Evolutionary conservation across 371 early-diverging fungal genomes (phyloP).

Genomic region (Paraphysoderma sedebokerense): DNA sequence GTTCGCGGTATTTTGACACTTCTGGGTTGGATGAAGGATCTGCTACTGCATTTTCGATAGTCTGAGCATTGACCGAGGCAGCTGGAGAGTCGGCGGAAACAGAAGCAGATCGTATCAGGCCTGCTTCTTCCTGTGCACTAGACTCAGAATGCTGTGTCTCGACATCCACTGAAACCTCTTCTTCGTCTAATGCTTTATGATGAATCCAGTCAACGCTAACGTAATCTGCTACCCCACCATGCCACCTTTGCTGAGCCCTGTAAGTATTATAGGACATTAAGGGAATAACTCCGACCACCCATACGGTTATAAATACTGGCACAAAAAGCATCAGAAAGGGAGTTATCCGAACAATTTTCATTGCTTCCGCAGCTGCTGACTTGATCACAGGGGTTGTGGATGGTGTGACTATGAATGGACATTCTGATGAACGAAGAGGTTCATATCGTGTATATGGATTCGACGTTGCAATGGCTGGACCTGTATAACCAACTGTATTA

Average conservation of each 20-base stretch:
- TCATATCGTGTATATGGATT: neutral
- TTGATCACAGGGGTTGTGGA: neutral
- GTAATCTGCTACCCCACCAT: too few relatives aligned
- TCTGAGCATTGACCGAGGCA: neutral
- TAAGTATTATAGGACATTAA: neutral
- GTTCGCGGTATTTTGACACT: neutral
- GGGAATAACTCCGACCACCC: neutral
- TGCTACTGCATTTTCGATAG: neutral
- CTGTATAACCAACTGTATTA: neutral
- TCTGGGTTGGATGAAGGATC: neutral
- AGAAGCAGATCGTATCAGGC: neutral
- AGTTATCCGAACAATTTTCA: neutral
- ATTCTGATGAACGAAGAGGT: neutral
- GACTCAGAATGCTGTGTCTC: too few relatives aligned
- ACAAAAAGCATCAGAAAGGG: neutral
- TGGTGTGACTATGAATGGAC: too few relatives aligned
- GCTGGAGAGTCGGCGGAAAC: neutral
- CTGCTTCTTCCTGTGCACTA: neutral
- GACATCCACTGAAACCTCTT: neutral
- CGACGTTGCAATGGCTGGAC: neutral
- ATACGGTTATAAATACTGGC: neutral
- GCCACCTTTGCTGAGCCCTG: neutral
- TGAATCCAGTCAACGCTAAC: neutral
- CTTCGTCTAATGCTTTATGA: too few relatives aligned
- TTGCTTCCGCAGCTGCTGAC: neutral